Conservation (phyloP, 305 asterid species). For the Fraxinus angustifolia region DNA sequence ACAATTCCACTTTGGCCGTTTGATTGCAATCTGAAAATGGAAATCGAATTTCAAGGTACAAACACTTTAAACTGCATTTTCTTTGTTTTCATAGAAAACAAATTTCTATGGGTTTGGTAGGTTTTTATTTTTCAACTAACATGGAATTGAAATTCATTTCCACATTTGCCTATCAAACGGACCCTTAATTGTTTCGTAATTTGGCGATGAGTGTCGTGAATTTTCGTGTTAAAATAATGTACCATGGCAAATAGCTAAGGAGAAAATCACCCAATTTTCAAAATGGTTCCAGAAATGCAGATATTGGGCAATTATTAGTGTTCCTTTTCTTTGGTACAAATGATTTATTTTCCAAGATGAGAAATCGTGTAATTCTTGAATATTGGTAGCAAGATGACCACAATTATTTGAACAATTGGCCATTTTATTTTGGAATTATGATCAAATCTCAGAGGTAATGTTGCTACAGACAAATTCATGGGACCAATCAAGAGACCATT, state of each 20-base stretch:
- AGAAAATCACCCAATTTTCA: background rate
- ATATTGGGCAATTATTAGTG: slow-evolving; percentile 10
- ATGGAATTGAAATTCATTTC: no score
- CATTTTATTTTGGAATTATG: slow-evolving; percentile 16
- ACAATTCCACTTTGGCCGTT: no score
- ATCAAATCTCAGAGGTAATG: background rate
- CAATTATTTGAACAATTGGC: slow-evolving; percentile 22
- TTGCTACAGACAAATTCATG: background rate
- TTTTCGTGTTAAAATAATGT: background rate
- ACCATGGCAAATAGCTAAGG: background rate
- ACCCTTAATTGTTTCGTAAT: background rate
- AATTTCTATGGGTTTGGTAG: no score
- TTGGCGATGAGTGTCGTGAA: background rate
- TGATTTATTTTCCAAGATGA: slow-evolving; percentile 27
- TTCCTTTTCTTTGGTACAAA: slow-evolving; percentile 24
- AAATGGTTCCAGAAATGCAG: background rate
- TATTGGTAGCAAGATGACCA: slow-evolving; percentile 32
- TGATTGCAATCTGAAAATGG: no score
- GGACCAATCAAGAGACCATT: background rate
- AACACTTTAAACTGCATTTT: no score
- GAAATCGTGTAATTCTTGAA: slow-evolving; percentile 27
- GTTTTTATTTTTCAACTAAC: no score
- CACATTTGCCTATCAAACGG: no score
- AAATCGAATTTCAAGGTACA: no score
- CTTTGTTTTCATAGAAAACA: no score